Evolutionary conservation across 352 stramenopile genomes (phyloP).

Genomic region (Globisporangium paroecandrum): DNA sequence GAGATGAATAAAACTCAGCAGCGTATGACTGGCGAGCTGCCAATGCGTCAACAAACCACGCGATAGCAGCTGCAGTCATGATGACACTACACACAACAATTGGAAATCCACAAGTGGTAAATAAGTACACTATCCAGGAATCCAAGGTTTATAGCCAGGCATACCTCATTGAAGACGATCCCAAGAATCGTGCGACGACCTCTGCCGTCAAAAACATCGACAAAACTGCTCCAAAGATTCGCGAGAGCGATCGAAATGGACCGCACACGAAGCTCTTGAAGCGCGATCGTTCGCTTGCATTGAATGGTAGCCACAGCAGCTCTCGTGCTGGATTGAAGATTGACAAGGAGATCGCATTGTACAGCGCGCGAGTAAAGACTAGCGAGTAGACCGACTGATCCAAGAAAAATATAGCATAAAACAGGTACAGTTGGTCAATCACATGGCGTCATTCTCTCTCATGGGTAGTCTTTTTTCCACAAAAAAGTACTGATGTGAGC

Average conservation of each 20-base stretch:
- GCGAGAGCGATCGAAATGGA: constrained; percentile 74
- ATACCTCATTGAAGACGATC: constrained; percentile 57
- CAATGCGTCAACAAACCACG: constrained; percentile 68
- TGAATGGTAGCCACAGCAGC: constrained; percentile 83
- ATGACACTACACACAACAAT: constrained; percentile 32
- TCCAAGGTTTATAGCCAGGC: background rate
- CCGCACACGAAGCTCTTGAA: constrained; percentile 83
- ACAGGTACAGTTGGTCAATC: background rate
- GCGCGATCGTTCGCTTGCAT: constrained; percentile 53
- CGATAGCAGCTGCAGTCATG: constrained; percentile 56
- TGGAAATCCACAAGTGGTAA: background rate
- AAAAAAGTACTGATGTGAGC: background rate
- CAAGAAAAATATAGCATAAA: background rate
- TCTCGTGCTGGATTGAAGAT: constrained; percentile 86
- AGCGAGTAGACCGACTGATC: constrained; percentile 47
- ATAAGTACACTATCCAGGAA: background rate
- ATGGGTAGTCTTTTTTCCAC: background rate
- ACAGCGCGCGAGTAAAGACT: constrained; percentile 67
- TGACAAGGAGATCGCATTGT: constrained; percentile 75
- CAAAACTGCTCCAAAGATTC: constrained; percentile 68
- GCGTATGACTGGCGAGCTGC: constrained; percentile 81
- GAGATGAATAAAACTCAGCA: constrained; percentile 79
- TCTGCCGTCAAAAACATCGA: constrained; percentile 66
- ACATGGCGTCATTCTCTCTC: background rate
- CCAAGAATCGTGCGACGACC: constrained; percentile 42